Base-by-base conservation (phyloP, 192 early-diverging fungal genomes). In the Linnemannia elongata region DNA sequence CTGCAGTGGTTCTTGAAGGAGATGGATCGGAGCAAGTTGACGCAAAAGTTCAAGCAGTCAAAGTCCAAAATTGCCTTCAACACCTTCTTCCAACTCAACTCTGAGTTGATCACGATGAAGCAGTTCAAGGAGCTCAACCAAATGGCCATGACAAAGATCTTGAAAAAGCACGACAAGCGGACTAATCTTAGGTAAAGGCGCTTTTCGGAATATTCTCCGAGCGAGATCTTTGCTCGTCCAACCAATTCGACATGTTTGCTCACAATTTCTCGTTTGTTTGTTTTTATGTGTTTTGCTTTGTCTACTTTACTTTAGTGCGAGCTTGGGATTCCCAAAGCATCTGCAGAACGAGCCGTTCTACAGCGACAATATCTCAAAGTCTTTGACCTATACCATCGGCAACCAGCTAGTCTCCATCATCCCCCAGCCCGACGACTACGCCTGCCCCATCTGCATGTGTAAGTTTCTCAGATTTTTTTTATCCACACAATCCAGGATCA, bases 111-210 rank as follows among this genome's bases (percentile, higher is more conserved):
- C 1, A 77, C 88, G 24, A 88, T 97, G 88, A 93, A 93, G 77
- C 92, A 93, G 60, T 95, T 97, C 87, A 91, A 94, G 63, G 93
- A 91, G 72, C 82, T 96, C 81, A 97, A 97, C 86, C 92, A 93
- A 71, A 92, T 90, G 69, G 96, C 96, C 0, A 93, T 95, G 80
- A 91, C 91, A 49, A 97, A 97, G 83, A 97, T 97, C 41, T 84
- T 97, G 44, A 97, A 97, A 85, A 97, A 97, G 85, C 96, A 97
- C 82, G 96, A 97, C 83, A 97, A 97, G 82, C 92, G 93, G 33
- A 96, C 94, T 15, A 93, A 93, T 35, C 83, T 97, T 69, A 78
- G 39, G 91, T 92, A 89, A 74, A 20, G 2, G 49, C 49, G 18
- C 18, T 18, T 52, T 1, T 52, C 22, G 18, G 49, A 52, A 22